Evolutionary conservation across 148 eudicot species (phyloP), one percentile per base, ranked within the genome.

Genomic region (Diospyros kaki): DNA sequence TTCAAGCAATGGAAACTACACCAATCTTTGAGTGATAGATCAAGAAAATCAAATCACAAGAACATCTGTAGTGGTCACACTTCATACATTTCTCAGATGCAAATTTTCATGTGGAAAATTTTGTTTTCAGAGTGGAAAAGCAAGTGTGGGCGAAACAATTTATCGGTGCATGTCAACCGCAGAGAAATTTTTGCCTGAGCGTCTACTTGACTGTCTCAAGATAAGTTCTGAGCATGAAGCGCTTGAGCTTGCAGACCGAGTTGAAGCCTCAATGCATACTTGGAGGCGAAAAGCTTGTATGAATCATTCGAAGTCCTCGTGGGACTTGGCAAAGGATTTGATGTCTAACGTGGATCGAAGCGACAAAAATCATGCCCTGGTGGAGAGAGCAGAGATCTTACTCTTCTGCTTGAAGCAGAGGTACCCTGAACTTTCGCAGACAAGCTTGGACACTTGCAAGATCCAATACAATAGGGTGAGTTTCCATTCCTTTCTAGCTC

Each of bases 381-480:
- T 93, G 12, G 96, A 92, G 58, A 79, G 97, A 80, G 96, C 97
- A 1, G 90, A 84, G 71, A 79, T 85, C 3, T 79, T 95, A 75
- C 65, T 95, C 78, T 89, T 87, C 76, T 83, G 84, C 80, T 79
- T 95, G 81, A 95, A 95, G 87, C 94, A 89, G 69, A 80, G 93
- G 80, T 93, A 83, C 73, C 99, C 98, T 68, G 99, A 85, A 80
- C 93, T 95, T 55, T 87, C 99, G 72, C 99, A 95, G 74, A 95
- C 99, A 38, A 90, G 93, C 70, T 75, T 95, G 69, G 98, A 95
- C 77, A 93, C 90, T 0, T 90, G 97, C 89, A 95, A 95, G 84
- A 95, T 95, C 77, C 97, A 93, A 44, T 87, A 83, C 86, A 95
- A 93, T 69, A 87, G 64, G 88, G 99, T 87, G 74, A 86, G 84